A percentile compares a stretch with the other conserved stretches of the same genome.
Evolutionary conservation across 345 rosid species (phyloP).

Genomic region (Trapa incisa): DNA sequence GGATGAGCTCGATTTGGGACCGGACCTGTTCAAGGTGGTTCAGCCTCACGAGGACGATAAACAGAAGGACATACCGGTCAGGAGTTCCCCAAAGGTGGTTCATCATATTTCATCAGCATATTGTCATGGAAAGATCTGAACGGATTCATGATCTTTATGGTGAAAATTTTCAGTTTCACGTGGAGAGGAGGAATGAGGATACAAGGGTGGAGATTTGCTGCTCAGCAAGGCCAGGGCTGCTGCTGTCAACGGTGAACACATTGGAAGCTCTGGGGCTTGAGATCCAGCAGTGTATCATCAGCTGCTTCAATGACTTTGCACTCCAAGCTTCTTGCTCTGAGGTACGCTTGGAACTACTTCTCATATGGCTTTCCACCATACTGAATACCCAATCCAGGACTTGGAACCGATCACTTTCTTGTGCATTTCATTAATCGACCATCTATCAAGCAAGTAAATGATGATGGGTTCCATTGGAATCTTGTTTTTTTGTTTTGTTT

Average conservation of each 20-base stretch:
- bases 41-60: slow-evolving; percentile 34
- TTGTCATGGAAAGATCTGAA: too few species aligned
- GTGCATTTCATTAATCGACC: neutral
- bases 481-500: neutral
- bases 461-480: neutral
- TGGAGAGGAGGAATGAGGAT: slow-evolving; percentile 43
- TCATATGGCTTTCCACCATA: too few species aligned
- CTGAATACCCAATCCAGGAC: too few species aligned
- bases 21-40: slow-evolving; percentile 19
- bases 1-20: slow-evolving; percentile 29
- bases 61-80: slow-evolving; percentile 37
- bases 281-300: slow-evolving; percentile 80
- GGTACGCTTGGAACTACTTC: slow-evolving; percentile 19
- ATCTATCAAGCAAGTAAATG: neutral
- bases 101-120: too few species aligned
- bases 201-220: slow-evolving; percentile 69
- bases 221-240: slow-evolving; percentile 63
- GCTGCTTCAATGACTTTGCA: slow-evolving; percentile 85
- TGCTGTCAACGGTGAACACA: slow-evolving; percentile 68
- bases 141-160: too few species aligned
- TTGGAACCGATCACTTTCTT: neutral
- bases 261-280: slow-evolving; percentile 77
- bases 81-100: slow-evolving; percentile 82
- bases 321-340: slow-evolving; percentile 90
- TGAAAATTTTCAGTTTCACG: slow-evolving; percentile 45